Evolutionary conservation across 306 rosid genomes (phyloP).

Genomic region (Cucurbita maxima): DNA sequence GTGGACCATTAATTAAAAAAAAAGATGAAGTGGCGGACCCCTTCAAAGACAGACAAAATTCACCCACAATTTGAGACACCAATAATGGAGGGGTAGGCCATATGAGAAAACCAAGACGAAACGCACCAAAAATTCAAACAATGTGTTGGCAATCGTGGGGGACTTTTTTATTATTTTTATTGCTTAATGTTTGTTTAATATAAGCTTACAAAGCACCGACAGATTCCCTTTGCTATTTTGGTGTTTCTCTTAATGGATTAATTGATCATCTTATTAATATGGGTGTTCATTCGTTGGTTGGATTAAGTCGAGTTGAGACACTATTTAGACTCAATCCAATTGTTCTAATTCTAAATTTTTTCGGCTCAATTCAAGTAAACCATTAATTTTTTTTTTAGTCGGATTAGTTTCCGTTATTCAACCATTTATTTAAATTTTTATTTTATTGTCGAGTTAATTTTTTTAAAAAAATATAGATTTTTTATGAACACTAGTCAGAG

Average conservation of each 20-base stretch:
- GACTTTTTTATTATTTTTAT: background rate
- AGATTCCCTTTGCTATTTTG: slow-evolving; percentile 4
- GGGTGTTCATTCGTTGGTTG: too few species aligned
- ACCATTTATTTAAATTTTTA: too few species aligned
- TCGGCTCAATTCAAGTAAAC: too few species aligned
- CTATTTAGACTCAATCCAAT: too few species aligned
- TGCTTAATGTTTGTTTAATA: background rate
- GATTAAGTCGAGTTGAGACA: too few species aligned
- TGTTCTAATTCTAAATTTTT: too few species aligned
- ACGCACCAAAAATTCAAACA: background rate
- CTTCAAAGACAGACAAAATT: slow-evolving; percentile 7
- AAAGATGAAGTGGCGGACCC: slow-evolving; percentile 10
- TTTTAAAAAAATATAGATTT: too few species aligned
- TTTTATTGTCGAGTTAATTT: too few species aligned
- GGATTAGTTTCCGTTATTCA: background rate
- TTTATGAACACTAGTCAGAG: too few species aligned
- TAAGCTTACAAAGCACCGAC: slow-evolving; percentile 4
- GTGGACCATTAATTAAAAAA: slow-evolving; percentile 18
- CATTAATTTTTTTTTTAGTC: too few species aligned
- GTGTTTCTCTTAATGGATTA: background rate
- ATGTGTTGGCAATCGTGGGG: background rate
- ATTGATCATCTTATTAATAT: background rate
- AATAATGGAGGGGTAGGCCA: slow-evolving; percentile 2
- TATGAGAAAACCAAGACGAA: background rate
- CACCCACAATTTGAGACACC: slow-evolving; percentile 9